These are phyloP conservation scores for Trypanosomatidae sp. DNA, from an alignment of 208 protist genomes.

Conservation along the genomic window DNA sequence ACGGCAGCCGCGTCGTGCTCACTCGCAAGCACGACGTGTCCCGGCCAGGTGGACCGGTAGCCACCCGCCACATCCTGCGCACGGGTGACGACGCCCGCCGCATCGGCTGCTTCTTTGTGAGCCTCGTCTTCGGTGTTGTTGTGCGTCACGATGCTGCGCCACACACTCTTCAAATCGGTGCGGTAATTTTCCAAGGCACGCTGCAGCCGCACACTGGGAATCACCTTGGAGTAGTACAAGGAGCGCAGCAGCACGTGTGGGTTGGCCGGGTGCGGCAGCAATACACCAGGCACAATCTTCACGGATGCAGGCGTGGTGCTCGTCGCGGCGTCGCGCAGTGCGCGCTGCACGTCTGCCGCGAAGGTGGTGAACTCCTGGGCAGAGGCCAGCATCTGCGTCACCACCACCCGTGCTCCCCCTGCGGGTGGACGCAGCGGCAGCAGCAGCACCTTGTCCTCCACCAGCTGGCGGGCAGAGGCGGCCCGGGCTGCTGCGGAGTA, in stretches of 20 bases:
- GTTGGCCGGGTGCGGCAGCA: constrained; percentile 25
- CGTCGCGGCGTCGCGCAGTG: too few species aligned
- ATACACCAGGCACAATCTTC: constrained; percentile 19
- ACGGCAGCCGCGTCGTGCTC: constrained; percentile 3
- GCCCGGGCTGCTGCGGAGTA: constrained; percentile 12
- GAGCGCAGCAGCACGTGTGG: constrained; percentile 19
- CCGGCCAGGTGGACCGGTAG: not conserved
- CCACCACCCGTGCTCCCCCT: constrained; percentile 19
- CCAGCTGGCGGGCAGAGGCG: constrained; percentile 24
- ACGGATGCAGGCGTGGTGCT: not conserved
- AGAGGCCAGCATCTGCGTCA: constrained; percentile 39
- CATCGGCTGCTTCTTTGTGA: too few species aligned
- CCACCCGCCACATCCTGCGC: not conserved
- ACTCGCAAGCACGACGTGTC: not conserved
- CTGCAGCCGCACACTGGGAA: constrained; percentile 22
- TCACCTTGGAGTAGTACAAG: constrained; percentile 27
- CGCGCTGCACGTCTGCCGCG: constrained; percentile 13
- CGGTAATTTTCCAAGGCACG: constrained; percentile 14
- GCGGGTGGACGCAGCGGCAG: too few species aligned
- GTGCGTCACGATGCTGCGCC: not conserved
- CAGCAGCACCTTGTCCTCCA: constrained; percentile 31
- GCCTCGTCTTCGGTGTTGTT: too few species aligned
- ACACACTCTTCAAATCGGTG: constrained; percentile 8
- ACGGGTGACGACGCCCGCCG: not conserved
- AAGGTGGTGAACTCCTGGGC: constrained; percentile 29